These are phyloP conservation scores for Crassisporium funariophilum DNA, from an alignment of 768 basidiomycete genomes.

Conservation along the genomic window DNA sequence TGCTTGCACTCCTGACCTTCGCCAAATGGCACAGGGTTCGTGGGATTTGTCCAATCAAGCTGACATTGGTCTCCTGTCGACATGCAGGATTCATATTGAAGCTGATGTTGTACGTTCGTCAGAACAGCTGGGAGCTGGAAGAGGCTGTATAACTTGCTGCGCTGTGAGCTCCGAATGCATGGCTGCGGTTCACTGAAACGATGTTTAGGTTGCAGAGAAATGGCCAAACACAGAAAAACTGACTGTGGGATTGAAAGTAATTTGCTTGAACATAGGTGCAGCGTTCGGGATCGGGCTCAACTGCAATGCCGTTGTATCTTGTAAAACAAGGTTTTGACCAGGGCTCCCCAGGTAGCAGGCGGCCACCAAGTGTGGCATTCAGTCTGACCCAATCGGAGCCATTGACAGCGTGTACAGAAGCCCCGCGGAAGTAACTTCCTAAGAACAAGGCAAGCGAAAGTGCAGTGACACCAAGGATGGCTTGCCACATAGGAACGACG, in stretches of 20 bases:
- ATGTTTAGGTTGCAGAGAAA: background rate
- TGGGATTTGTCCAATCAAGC: slow-evolving; percentile 40
- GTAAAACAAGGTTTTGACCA: slow-evolving; percentile 24
- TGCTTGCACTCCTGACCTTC: slow-evolving; percentile 33
- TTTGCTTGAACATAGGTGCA: slow-evolving; percentile 20
- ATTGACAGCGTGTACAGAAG: no score
- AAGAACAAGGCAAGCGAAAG: no score
- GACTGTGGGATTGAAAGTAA: slow-evolving; percentile 22
- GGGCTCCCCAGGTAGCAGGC: slow-evolving; percentile 16
- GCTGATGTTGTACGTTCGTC: slow-evolving; percentile 3
- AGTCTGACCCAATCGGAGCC: slow-evolving; percentile 11
- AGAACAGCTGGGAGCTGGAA: background rate
- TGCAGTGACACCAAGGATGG: no score
- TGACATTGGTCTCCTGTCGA: slow-evolving; percentile 45
- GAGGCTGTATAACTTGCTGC: slow-evolving; percentile 6
- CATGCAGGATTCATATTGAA: slow-evolving; percentile 63
- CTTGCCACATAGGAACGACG: no score
- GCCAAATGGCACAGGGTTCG: slow-evolving; percentile 27
- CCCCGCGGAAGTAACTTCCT: no score
- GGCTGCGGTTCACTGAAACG: slow-evolving; percentile 18
- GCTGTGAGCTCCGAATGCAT: slow-evolving; percentile 19
- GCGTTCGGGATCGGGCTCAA: slow-evolving; percentile 8
- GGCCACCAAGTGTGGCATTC: slow-evolving; percentile 21
- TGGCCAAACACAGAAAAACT: background rate
- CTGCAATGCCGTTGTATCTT: slow-evolving; percentile 13